Conservation (phyloP, 2,329 filamentous ascomycete species). For the Clarireedia monteithiana region DNA sequence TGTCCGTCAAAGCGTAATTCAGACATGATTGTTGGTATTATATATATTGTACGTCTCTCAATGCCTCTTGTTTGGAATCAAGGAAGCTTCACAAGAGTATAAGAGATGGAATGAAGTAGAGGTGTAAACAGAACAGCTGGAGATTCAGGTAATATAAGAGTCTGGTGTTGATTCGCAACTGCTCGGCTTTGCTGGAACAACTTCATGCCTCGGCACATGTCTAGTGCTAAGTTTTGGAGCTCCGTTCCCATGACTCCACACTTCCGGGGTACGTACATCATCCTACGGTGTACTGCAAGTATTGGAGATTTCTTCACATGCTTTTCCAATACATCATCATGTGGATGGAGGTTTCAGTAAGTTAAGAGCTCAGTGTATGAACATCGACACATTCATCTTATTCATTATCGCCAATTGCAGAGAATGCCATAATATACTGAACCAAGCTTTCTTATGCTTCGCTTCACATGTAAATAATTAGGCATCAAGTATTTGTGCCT, state of each 20-base stretch:
- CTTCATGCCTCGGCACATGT: slow-evolving; percentile 7
- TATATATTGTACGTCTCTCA: neutral
- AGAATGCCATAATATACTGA: neutral
- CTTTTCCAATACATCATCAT: neutral
- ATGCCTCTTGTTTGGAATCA: neutral
- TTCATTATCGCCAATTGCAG: neutral
- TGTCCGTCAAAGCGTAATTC: slow-evolving; percentile 76
- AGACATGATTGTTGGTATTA: slow-evolving; percentile 36
- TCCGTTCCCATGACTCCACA: slow-evolving; percentile 8
- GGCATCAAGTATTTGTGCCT: neutral
- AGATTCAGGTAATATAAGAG: neutral
- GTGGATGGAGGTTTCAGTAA: no score
- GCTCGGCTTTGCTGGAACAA: neutral
- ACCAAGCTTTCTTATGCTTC: neutral
- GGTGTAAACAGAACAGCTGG: neutral
- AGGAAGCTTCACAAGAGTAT: neutral
- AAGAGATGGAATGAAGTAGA: neutral
- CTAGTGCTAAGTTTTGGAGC: neutral
- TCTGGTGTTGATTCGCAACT: neutral
- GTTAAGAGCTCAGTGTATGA: neutral
- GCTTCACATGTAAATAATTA: neutral
- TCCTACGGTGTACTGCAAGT: neutral
- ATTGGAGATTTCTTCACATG: slow-evolving; percentile 2
- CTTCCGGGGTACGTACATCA: neutral
- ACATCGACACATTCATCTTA: neutral